Percentiles rank a stretch among this genome's conserved stretches.
These are phyloP conservation scores for Lenwebbia sp. DNA, from an alignment of 345 rosid genomes.

Conservation along the genomic window DNA sequence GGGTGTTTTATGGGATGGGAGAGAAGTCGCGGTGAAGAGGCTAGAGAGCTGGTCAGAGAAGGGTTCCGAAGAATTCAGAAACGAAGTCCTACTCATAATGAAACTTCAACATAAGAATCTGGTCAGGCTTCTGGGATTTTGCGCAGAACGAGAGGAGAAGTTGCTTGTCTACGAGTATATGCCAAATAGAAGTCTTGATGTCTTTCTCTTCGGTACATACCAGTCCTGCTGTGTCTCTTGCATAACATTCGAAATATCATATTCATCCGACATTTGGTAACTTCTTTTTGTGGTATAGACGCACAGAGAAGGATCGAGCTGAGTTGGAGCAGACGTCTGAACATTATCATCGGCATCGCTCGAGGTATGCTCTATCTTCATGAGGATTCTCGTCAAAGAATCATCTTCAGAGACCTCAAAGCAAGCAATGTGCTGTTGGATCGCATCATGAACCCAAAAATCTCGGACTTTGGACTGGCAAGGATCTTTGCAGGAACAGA, in stretches of 20 bases:
- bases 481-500: background rate
- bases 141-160: conserved; percentile 8
- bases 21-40: conserved; percentile 21
- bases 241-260: no score
- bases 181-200: conserved; percentile 19
- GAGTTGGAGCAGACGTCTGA: background rate
- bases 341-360: background rate
- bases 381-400: background rate
- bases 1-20: conserved; percentile 10
- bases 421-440: background rate
- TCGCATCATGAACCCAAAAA: background rate
- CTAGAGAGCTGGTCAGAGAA: conserved; percentile 17
- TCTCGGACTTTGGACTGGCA: background rate
- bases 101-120: conserved; percentile 27
- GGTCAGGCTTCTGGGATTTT: conserved; percentile 19
- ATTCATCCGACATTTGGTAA: background rate
- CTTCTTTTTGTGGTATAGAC: background rate
- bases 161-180: background rate
- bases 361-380: background rate
- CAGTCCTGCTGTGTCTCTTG: background rate
- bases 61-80: conserved; percentile 18
- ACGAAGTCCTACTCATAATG: conserved; percentile 4
- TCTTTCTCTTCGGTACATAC: conserved; percentile 16
- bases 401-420: background rate
- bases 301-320: background rate